Percentiles rank a stretch among this genome's conserved stretches.
Evolutionary conservation across 805 yeast genomes (phyloP).

Genomic region (Wickerhamiella galacta): DNA sequence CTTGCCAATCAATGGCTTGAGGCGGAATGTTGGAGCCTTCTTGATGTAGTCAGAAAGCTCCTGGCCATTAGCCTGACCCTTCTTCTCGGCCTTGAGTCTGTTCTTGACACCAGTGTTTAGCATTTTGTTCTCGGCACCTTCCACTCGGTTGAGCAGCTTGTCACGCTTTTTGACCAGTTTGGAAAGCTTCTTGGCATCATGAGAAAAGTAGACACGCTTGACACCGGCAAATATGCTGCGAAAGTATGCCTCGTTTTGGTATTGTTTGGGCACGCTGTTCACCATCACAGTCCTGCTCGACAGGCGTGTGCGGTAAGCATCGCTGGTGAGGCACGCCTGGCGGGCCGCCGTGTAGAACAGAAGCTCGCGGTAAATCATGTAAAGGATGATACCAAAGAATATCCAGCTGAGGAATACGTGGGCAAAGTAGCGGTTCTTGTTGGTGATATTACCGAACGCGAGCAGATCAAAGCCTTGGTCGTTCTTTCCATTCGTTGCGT

Average conservation of each 20-base stretch:
- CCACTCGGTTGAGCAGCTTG: constrained; percentile 43
- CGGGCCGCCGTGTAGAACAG: constrained; percentile 61
- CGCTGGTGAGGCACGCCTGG: constrained; percentile 63
- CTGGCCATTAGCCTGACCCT: constrained; percentile 26
- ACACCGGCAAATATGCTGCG: constrained; percentile 69
- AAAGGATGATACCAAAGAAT: constrained; percentile 53
- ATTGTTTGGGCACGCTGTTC: constrained; percentile 66
- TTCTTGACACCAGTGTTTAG: constrained; percentile 48
- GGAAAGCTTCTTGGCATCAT: constrained; percentile 40
- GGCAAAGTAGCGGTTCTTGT: constrained; percentile 56
- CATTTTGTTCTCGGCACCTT: constrained; percentile 43
- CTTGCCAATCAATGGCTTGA: constrained; percentile 49
- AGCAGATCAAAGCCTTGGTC: constrained; percentile 56
- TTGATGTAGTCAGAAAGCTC: constrained; percentile 35
- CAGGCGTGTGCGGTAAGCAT: constrained; percentile 55
- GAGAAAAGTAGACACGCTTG: constrained; percentile 61
- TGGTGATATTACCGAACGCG: constrained; percentile 58
- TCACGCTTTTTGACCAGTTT: constrained; percentile 43
- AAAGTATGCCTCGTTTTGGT: constrained; percentile 55
- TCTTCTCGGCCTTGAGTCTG: constrained; percentile 48
- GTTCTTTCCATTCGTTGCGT: constrained; percentile 42
- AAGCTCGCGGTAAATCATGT: constrained; percentile 67
- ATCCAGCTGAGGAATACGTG: constrained; percentile 72
- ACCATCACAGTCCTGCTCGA: constrained; percentile 71
- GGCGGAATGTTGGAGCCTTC: constrained; percentile 71